phyloP scores from a whole-genome alignment of 305 asterid species.

The Rubia balearica region DNA sequence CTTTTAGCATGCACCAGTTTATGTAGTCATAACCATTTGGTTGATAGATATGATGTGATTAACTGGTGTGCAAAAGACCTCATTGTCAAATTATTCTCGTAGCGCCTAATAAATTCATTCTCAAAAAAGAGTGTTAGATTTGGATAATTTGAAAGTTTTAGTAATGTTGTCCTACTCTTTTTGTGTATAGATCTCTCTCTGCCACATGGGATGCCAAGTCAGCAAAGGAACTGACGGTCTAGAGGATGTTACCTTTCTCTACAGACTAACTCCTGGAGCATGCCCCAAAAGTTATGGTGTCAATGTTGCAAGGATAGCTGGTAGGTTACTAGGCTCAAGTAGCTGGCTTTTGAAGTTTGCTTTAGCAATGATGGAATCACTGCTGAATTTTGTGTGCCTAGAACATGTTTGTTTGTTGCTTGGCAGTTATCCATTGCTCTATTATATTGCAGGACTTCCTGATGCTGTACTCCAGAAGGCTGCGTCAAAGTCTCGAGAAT shows the following conservation, averaged over 20 bases:
- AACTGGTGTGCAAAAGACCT: not conserved
- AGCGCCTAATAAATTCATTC: not conserved
- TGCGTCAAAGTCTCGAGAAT: constrained; percentile 61
- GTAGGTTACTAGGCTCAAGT: constrained; percentile 28
- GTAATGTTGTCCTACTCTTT: not conserved
- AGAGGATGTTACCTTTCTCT: constrained; percentile 90
- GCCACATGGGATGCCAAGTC: constrained; percentile 96
- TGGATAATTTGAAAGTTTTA: not conserved
- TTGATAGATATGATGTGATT: not conserved
- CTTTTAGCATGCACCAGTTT: not conserved
- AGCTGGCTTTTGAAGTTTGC: not conserved
- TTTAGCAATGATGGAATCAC: not conserved
- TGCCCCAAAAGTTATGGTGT: constrained; percentile 98
- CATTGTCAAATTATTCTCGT: constrained; percentile 2
- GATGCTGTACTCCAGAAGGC: constrained; percentile 70
- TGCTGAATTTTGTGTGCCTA: not conserved
- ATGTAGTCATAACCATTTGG: not conserved
- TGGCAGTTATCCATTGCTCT: constrained; percentile 10
- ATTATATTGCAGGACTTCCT: constrained; percentile 66
- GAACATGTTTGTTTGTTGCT: not conserved
- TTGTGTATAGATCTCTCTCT: constrained; percentile 57
- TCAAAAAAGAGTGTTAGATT: not conserved
- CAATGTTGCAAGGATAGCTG: constrained; percentile 93
- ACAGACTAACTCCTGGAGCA: constrained; percentile 78
- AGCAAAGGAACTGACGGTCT: constrained; percentile 54